A percentile compares a stretch with the other conserved stretches of the same genome.
phyloP scores from a whole-genome alignment of 495 filamentous ascomycete species.

The Xylaria nigripes region DNA sequence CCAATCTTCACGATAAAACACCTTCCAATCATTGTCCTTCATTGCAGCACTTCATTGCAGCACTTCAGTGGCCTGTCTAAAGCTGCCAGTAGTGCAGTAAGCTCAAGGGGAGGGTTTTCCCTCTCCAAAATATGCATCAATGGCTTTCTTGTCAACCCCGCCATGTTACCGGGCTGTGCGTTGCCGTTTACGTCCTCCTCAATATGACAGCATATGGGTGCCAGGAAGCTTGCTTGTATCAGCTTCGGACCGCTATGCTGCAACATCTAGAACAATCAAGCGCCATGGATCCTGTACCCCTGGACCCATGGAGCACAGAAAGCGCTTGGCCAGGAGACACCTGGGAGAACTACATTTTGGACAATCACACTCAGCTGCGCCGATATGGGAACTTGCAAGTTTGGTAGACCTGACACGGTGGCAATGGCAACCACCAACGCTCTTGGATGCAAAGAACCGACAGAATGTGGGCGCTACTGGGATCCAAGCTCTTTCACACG shows the following conservation, averaged over 20 bases:
- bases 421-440: constrained; percentile 41
- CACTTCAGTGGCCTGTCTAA: constrained; percentile 2
- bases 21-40: no score
- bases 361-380: constrained; percentile 26
- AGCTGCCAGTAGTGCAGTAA: background rate
- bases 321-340: constrained; percentile 43
- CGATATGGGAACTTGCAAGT: constrained; percentile 33
- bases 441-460: constrained; percentile 1
- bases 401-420: constrained; percentile 37
- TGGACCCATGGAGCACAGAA: constrained; percentile 45
- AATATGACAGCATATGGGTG: constrained; percentile 36
- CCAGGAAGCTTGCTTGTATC: constrained; percentile 33
- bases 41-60: no score
- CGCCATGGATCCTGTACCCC: constrained; percentile 27
- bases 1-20: no score
- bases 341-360: constrained; percentile 37
- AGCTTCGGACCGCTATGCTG: constrained; percentile 35
- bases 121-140: constrained; percentile 7
- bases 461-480: background rate
- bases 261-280: constrained; percentile 15
- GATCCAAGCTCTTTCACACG: background rate
- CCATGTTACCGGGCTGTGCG: constrained; percentile 36
- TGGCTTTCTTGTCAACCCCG: constrained; percentile 30
- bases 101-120: background rate
- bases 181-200: constrained; percentile 24